Evolutionary conservation across 768 basidiomycete genomes (phyloP).

Genomic region (Cytidiella melzeri): DNA sequence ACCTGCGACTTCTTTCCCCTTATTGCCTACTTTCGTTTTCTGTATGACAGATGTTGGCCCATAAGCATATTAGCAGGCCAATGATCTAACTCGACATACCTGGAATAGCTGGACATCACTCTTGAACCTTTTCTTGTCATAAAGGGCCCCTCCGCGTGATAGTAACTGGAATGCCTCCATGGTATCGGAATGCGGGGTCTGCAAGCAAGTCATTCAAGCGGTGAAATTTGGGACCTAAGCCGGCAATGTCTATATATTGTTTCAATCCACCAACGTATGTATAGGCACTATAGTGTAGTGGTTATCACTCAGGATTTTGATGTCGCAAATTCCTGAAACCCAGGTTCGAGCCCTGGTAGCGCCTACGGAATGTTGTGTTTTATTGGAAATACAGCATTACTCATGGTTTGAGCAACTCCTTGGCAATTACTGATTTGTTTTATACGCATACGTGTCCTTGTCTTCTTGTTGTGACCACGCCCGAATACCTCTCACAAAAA

Average conservation of each 20-base stretch:
- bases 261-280: not conserved
- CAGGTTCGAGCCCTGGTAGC: conserved; percentile 16
- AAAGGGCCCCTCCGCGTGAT: conserved; percentile 77
- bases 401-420: too few relatives aligned
- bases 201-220: too few relatives aligned
- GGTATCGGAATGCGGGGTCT: too few relatives aligned
- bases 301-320: conserved; percentile 19
- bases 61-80: conserved; percentile 1
- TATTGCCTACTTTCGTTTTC: conserved; percentile 23
- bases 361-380: too few relatives aligned
- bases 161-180: conserved; percentile 91
- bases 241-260: too few relatives aligned
- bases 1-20: conserved; percentile 19
- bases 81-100: conserved; percentile 33
- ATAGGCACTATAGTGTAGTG: conserved; percentile 16
- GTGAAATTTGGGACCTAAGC: too few relatives aligned
- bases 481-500: too few relatives aligned
- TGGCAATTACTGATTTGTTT: too few relatives aligned
- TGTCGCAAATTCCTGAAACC: conserved; percentile 11
- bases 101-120: conserved; percentile 67
- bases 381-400: too few relatives aligned
- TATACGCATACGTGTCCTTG: too few relatives aligned
- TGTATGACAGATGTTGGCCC: conserved; percentile 17
- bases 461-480: too few relatives aligned
- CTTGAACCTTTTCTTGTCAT: conserved; percentile 72